phyloP scores from a whole-genome alignment of 2,329 filamentous ascomycete species.

The Myriosclerotinia scirpicola region DNA sequence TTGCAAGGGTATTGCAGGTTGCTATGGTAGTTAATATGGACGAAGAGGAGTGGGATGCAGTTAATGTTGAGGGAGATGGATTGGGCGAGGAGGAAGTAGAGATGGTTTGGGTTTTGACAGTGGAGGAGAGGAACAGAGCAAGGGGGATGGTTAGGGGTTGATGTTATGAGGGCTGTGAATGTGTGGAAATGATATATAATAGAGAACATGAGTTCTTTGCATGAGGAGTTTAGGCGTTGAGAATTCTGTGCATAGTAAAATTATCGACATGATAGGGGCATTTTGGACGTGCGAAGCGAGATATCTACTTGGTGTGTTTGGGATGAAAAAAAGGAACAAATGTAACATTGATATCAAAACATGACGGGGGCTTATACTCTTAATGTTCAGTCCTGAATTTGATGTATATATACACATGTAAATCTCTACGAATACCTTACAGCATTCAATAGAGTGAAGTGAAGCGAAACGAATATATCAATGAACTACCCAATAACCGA shows the following conservation, averaged over 20 bases:
- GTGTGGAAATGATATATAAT: background rate
- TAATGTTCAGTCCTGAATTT: background rate
- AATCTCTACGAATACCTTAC: background rate
- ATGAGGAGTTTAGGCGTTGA: constrained; percentile 1
- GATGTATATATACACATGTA: background rate
- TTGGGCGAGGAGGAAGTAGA: constrained; percentile 55
- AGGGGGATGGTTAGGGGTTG: constrained; percentile 60
- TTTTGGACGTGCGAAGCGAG: background rate
- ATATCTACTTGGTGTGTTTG: background rate
- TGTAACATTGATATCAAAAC: constrained; percentile 1
- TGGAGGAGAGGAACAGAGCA: constrained; percentile 72
- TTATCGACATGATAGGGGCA: background rate
- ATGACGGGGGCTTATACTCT: background rate
- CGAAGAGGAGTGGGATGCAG: constrained; percentile 89
- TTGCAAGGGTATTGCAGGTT: constrained; percentile 75
- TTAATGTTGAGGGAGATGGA: constrained; percentile 46
- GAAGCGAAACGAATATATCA: background rate
- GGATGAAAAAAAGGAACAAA: background rate
- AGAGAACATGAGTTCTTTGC: background rate
- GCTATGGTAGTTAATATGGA: constrained; percentile 91
- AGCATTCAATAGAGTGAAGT: background rate
- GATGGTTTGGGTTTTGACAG: constrained; percentile 69
- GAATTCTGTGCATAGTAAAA: background rate
- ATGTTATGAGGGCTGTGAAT: background rate
- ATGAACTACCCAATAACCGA: background rate